Base-by-base conservation (phyloP, 257 asterid genomes). In the Solanum pinnatisectum region DNA sequence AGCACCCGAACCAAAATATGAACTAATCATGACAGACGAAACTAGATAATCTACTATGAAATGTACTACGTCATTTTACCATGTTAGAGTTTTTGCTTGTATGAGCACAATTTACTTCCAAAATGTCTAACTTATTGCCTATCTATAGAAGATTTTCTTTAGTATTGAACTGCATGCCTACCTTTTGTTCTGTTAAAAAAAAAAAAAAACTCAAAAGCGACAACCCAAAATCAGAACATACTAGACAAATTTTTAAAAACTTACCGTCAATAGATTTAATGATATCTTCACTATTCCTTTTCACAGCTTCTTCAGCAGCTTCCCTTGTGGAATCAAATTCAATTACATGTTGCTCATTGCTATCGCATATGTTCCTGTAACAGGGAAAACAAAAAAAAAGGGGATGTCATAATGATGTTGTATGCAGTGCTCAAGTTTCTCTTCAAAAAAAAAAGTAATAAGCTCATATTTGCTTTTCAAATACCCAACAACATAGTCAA, bases 221-320 rank as follows among this genome's bases (percentile, higher is more conserved):
- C 40, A 1, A 46, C 65, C 85, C 25, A 81, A 30, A 81, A 81
- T 27, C 40, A 81, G 40, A 81, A 46, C 68, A 81, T 27, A 46
- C 85, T 16, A 44, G 27, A 46, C 40, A 81, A 81, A 46, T 5
- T 81, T 32, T 10, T 6, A 12, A 27, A 49, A 49, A 56, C 93
- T 92, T 82, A 96, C 98, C 93, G 37, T 95, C 93, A 87, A 94
- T 84, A 79, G 78, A 89, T 79, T 77, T 88, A 81, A 91, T 87
- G 35, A 93, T 92, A 78, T 90, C 91, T 65, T 93, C 94, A 37
- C 91, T 94, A 52, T 89, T 92, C 88, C 67, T 63, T 81, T 85
- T 90, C 74, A 92, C 88, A 87, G 92, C 98, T 78, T 93, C 99
- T 92, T 96, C 97, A 40, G 93, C 94, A 56, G 91, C 86, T 79